Percentiles rank a stretch among this genome's conserved stretches.
phyloP scores from a whole-genome alignment of 2,329 filamentous ascomycete species.

The Anisogramma anomala region DNA sequence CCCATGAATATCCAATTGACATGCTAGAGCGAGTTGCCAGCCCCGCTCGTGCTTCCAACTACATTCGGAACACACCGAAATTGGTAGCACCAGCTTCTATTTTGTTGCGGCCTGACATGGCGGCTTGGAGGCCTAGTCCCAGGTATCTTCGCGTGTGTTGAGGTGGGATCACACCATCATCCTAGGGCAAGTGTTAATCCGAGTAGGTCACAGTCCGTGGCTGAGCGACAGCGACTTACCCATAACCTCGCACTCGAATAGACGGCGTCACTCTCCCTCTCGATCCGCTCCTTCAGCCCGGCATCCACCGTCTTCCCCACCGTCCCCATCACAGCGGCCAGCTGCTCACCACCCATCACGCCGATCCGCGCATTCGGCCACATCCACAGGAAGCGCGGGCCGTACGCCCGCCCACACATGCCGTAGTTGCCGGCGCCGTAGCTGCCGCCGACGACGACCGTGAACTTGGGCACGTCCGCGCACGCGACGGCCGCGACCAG shows the following conservation, averaged over 20 bases:
- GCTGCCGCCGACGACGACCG: slow-evolving; percentile 85
- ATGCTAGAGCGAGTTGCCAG: not conserved
- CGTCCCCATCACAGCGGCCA: slow-evolving; percentile 86
- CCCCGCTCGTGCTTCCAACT: slow-evolving; percentile 16
- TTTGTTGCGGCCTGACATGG: slow-evolving; percentile 56
- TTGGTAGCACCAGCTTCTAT: slow-evolving; percentile 50
- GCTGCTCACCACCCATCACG: slow-evolving; percentile 91
- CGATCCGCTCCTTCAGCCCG: slow-evolving; percentile 71
- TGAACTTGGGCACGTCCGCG: slow-evolving; percentile 91
- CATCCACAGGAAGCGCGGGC: slow-evolving; percentile 85
- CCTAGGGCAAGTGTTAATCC: slow-evolving; percentile 27
- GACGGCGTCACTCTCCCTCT: slow-evolving; percentile 76
- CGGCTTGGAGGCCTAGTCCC: slow-evolving; percentile 59
- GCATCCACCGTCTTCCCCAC: slow-evolving; percentile 77
- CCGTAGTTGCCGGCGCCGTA: slow-evolving; percentile 96
- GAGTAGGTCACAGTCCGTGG: not conserved
- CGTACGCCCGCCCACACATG: slow-evolving; percentile 93
- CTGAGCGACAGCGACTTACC: slow-evolving; percentile 38
- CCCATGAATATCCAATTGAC: not conserved
- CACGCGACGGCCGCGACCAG: slow-evolving; percentile 91
- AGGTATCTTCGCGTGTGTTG: slow-evolving; percentile 64
- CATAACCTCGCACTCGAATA: slow-evolving; percentile 84
- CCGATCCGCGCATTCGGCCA: slow-evolving; percentile 96
- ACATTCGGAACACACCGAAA: slow-evolving; percentile 81
- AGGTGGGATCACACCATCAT: slow-evolving; percentile 71